phyloP scores from a whole-genome alignment of 495 filamentous ascomycete genomes.

The Penicillium dipodomyicola region DNA sequence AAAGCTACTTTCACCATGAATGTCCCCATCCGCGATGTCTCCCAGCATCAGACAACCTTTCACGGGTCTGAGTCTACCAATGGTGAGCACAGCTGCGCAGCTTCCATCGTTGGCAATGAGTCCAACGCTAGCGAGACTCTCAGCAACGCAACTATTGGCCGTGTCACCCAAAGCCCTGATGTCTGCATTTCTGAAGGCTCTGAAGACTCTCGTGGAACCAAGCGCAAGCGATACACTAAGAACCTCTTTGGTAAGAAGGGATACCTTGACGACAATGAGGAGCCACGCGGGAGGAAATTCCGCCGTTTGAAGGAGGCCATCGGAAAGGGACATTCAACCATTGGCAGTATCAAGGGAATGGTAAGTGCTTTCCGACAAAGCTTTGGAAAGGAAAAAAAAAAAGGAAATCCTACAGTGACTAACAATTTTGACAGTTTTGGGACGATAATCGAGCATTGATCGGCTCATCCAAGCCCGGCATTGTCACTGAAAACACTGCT shows the following conservation, averaged over 20 bases:
- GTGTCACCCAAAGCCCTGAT: background rate
- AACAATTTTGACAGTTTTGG: background rate
- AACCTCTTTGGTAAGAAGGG: conserved; percentile 54
- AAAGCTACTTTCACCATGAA: background rate
- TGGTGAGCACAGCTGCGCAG: background rate
- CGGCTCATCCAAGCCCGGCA: background rate
- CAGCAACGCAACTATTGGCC: background rate
- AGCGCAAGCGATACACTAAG: conserved; percentile 28
- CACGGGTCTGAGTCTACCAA: background rate
- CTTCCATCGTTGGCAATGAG: background rate
- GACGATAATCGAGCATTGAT: background rate
- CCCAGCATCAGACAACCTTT: background rate
- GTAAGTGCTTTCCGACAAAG: background rate
- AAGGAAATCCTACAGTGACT: background rate
- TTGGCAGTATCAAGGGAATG: background rate
- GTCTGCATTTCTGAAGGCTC: background rate
- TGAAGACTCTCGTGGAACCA: background rate
- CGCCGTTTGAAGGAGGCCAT: background rate
- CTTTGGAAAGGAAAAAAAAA: background rate
- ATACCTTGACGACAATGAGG: conserved; percentile 4
- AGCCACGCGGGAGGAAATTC: background rate
- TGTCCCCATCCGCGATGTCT: background rate
- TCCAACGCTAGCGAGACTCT: background rate
- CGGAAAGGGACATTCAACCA: background rate
- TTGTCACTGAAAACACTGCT: conserved; percentile 26